These are phyloP conservation scores for Fusarium acutatum DNA, from an alignment of 2,329 filamentous ascomycete species.

Conservation along the genomic window DNA sequence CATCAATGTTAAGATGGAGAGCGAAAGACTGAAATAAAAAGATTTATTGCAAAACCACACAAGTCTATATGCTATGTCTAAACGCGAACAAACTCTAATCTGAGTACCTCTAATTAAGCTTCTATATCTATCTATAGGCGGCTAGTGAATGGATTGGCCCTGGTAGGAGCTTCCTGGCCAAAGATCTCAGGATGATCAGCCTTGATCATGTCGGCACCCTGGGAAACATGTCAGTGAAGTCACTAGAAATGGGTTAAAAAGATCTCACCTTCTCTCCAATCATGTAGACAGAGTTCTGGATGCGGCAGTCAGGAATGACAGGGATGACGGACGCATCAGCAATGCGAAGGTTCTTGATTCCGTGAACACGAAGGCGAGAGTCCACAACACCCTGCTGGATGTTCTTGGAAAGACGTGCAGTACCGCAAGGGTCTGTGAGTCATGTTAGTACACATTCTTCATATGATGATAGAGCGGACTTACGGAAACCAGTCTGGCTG, in stretches of 20 bases:
- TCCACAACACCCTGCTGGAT: conserved; percentile 61
- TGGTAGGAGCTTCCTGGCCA: not conserved
- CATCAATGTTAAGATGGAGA: not conserved
- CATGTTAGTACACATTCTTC: not conserved
- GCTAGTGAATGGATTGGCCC: not conserved
- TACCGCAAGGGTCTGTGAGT: conserved; percentile 60
- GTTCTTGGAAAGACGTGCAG: conserved; percentile 59
- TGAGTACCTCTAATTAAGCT: accelerated
- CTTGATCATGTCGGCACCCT: conserved; percentile 2
- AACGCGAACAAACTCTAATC: not conserved
- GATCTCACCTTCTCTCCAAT: conserved; percentile 59
- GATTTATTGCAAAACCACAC: not conserved
- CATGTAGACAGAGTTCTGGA: conserved; percentile 70
- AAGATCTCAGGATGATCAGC: not conserved
- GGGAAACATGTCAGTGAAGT: not conserved
- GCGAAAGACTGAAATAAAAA: not conserved
- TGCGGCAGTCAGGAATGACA: conserved; percentile 63
- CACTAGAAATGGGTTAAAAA: accelerated
- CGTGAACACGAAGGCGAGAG: conserved; percentile 59
- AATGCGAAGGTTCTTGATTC: conserved; percentile 61
- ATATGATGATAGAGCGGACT: not conserved
- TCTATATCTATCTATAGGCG: not conserved
- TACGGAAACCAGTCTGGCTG: conserved; percentile 64
- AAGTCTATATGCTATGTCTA: not conserved
- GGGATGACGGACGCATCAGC: conserved; percentile 66